Evolutionary conservation across 495 filamentous ascomycete genomes (phyloP).

Genomic region (Neurospora cerealis): DNA sequence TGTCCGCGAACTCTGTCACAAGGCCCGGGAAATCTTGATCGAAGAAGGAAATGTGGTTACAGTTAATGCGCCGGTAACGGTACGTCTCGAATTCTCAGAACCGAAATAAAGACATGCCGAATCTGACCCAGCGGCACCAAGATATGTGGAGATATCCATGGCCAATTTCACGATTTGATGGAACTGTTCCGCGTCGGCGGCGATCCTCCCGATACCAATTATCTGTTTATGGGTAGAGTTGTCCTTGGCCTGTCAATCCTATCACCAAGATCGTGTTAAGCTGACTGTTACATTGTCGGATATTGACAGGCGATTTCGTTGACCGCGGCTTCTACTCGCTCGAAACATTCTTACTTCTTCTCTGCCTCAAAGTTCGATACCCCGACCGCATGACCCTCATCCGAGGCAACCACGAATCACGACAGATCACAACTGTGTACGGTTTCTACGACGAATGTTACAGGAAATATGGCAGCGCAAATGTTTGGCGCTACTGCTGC

Average conservation of each 20-base stretch:
- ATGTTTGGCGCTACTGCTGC: conserved; percentile 98
- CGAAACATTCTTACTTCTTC: conserved; percentile 87
- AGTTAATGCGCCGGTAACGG: conserved; percentile 90
- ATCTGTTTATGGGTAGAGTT: conserved; percentile 81
- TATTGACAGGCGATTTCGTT: conserved; percentile 71
- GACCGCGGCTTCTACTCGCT: conserved; percentile 97
- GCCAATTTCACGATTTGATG: conserved; percentile 98
- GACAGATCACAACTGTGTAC: conserved; percentile 96
- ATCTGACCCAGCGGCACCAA: conserved; percentile 11
- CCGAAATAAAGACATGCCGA: neutral
- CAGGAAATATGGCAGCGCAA: conserved; percentile 93
- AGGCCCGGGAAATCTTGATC: conserved; percentile 90
- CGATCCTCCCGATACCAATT: conserved; percentile 93
- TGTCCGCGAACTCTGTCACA: conserved; percentile 94
- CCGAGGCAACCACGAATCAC: conserved; percentile 92
- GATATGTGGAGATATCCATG: conserved; percentile 98
- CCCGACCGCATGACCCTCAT: conserved; percentile 96
- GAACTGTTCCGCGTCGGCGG: conserved; percentile 95
- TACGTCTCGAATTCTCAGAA: conserved; percentile 18
- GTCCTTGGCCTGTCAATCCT: neutral
- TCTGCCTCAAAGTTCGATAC: conserved; percentile 95
- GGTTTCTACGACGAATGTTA: conserved; percentile 99
- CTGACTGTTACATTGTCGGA: neutral
- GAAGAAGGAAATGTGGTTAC: conserved; percentile 97
- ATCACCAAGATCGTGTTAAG: neutral